Base-by-base conservation (phyloP, 441 rosid species). In the Capsella rubella region DNA sequence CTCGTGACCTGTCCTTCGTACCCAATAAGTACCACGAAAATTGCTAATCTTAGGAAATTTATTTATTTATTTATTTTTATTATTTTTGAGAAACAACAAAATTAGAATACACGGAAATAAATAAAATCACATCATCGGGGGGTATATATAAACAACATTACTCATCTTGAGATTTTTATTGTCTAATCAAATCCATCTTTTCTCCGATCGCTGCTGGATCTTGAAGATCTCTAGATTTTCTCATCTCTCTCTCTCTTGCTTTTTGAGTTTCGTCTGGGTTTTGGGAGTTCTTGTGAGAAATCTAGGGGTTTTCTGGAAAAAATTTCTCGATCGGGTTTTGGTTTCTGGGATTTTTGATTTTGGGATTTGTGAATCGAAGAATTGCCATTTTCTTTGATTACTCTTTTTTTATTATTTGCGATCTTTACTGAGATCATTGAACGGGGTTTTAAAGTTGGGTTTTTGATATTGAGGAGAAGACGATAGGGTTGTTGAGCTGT, bases 1-100 rank as follows among this genome's bases (percentile, higher is more conserved):
- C 53, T 52, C 76, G 77, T 77, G 80, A 71, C 58, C 73, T 71
- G 72, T 71, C 59, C 18, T 64, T 7, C 73, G 80, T 77, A 71
- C 69, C 63, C 77, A 51, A 50, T 71, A 58, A 51, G 76, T 71
- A 77, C 80, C 73, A 65, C 73, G 40, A 72, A 77, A 77, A 65
- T 77, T 77, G 27, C 75, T 76, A 65, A 21, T 25, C 9, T 77
- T 64, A 65, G 63, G 50, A 56, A 53, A 21, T 21, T 21, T 7
- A 1, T n/a, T 0, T 10, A 0, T 4, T 10, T 4, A 3, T 13
- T 16, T 52, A 5, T 35, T 47, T 35, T 14, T 8, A 31, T 31
- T 31, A 5, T 31, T 31, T 31, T 31, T 31, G 7, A 31, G 46
- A 76, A 46, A 62, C 46, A 27, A 62, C 40, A 67, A 64, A 64